Base-by-base conservation (phyloP, 768 basidiomycete species). In the Naganishia antarctica region DNA sequence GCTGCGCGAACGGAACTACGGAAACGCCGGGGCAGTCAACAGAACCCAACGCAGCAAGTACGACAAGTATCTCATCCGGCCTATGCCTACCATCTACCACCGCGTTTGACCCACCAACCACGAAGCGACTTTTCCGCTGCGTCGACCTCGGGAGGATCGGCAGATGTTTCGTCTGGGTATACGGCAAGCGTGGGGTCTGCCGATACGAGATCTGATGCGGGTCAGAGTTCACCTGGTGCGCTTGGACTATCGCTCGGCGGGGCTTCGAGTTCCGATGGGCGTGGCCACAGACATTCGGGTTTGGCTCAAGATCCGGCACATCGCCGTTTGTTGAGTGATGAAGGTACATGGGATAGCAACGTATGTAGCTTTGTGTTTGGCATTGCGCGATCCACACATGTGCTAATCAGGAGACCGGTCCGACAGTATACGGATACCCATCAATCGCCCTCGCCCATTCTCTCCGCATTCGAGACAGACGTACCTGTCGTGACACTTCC, bases 391-490 rank as follows among this genome's bases (percentile, higher is more conserved):
- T 21, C n/a, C 32, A n/a, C n/a, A n/a, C n/a, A n/a, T n/a, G n/a
- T n/a, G n/a, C n/a, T n/a, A n/a, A n/a, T n/a, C n/a, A n/a, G n/a
- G n/a, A n/a, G n/a, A n/a, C n/a, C n/a, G n/a, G n/a, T n/a, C n/a
- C n/a, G n/a, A n/a, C 37, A 57, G 53, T 57, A 57, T 41, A 57
- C 53, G 21, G 53, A 57, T 21, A 57, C 53, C 18, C 32, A 40
- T 11, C 53, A 57, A 8, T 57, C 53, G 15, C 53, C 53, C 3
- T 57, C 53, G 2, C 53, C 53, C 34, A 57, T 57, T 15, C 37
- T 57, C 32, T 57, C 53, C 12, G 53, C 53, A 25, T 57, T 37
- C 37, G 53, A 57, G 23, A 57, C 53, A 34, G 53, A 57, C 37
- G 53, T 57, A 2, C 53, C 53, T 18, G 21, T 34, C 37, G 40